These are phyloP conservation scores for Danielia reshetovae DNA, from an alignment of 805 yeast genomes.

Conservation along the genomic window DNA sequence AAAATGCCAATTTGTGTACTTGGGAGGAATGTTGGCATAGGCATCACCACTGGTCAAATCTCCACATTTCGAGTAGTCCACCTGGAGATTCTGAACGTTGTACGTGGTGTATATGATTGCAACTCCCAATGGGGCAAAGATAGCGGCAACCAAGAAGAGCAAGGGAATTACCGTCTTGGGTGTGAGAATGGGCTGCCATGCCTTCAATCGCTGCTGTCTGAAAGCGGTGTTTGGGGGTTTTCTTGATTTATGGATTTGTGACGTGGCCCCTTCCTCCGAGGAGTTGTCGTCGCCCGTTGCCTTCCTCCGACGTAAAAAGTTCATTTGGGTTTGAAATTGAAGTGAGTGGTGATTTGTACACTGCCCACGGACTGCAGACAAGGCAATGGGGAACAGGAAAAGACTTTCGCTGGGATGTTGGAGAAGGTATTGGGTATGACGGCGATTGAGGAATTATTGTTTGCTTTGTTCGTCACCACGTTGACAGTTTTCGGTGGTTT, in stretches of 20 bases:
- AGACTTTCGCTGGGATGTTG: too few relatives aligned
- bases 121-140: constrained; percentile 90
- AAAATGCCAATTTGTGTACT: constrained; percentile 61
- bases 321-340: constrained; percentile 16
- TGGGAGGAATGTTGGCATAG: constrained; percentile 53
- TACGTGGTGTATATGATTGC: constrained; percentile 76
- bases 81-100: constrained; percentile 67
- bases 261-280: constrained; percentile 12
- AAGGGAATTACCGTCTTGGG: constrained; percentile 90
- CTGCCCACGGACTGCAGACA: too few relatives aligned
- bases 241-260: constrained; percentile 26
- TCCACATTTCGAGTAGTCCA: constrained; percentile 75
- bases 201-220: constrained; percentile 67
- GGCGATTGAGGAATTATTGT: too few relatives aligned
- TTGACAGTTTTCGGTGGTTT: too few relatives aligned
- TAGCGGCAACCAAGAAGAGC: constrained; percentile 63
- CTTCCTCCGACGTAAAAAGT: constrained; percentile 31
- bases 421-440: too few relatives aligned
- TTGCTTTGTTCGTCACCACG: too few relatives aligned
- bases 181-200: constrained; percentile 85
- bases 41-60: constrained; percentile 29
- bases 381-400: too few relatives aligned
- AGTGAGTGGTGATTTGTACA: constrained; percentile 1
- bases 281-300: constrained; percentile 17
- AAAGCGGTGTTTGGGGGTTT: constrained; percentile 67